Evolutionary conservation across 257 asterid genomes (phyloP), one percentile per base, ranked within the genome.

Genomic region (Solanum phureja): DNA sequence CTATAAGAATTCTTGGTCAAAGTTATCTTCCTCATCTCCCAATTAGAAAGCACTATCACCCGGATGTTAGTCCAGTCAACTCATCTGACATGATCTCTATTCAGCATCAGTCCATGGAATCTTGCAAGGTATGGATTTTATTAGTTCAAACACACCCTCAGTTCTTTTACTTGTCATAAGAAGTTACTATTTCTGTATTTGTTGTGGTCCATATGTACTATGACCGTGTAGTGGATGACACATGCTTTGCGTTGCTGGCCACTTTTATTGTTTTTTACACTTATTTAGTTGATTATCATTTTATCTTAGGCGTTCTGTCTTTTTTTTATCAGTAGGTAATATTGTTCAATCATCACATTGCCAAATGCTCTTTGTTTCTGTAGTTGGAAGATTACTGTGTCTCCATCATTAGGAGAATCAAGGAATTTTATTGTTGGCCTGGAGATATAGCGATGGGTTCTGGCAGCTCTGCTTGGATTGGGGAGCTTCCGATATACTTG

Each of bases 351-450:
- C 23, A 12, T 74, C 49, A 34, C 82, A 74, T n/a, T 35, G 29
- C 82, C 31, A 89, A 56, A 8, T 46, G 84, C 90, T 71, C 42
- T 37, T 86, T 83, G 27, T 69, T 46, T 88, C 84, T 77, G 66
- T 87, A 96, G 99, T 89, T 94, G 93, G 97, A 91, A 90, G 92
- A 81, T 16, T 90, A 90, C 60, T 94, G 94, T 87, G 87, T 91
- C 88, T 90, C 95, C 7, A 87, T 94, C 73, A 87, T 96, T 60
- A 83, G 37, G 87, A 93, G 92, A 93, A 89, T 95, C 89, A 94
- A 94, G 92, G 93, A 92, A 77, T 90, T 90, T 66, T 90, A 89
- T 87, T 91, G 92, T 87, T 96, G 98, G 98, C 92, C 96, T 87
- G 98, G 95, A 86, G 98, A 96, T 87, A 91, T 94, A 89, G 86